Evolutionary conservation across 495 filamentous ascomycete genomes (phyloP).

Genomic region (Hypoxylon lenormandii): DNA sequence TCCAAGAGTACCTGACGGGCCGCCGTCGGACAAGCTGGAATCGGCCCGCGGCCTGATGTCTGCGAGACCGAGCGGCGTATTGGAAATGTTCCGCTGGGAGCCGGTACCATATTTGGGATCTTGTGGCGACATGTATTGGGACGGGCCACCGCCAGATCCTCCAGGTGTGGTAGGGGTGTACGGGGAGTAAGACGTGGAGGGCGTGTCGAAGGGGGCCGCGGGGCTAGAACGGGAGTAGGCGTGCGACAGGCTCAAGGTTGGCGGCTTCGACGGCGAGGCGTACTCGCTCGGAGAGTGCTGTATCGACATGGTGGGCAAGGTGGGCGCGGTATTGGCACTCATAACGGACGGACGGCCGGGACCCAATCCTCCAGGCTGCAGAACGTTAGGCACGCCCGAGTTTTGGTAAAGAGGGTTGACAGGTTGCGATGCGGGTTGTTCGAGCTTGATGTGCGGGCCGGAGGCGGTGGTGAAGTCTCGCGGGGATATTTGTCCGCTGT

Average conservation of each 20-base stretch:
- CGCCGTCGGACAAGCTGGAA: conserved; percentile 76
- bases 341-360: conserved; percentile 72
- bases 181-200: conserved; percentile 75
- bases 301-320: conserved; percentile 72
- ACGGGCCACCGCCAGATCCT: conserved; percentile 57
- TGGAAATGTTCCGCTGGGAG: conserved; percentile 76
- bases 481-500: conserved; percentile 60
- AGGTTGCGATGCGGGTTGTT: conserved; percentile 62
- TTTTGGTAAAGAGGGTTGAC: conserved; percentile 69
- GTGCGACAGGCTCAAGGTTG: conserved; percentile 70
- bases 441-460: conserved; percentile 73
- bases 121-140: conserved; percentile 75
- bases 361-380: conserved; percentile 70
- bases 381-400: conserved; percentile 72
- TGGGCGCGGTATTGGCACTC: conserved; percentile 77
- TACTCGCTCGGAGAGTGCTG: conserved; percentile 72
- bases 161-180: conserved; percentile 75
- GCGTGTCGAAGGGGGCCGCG: conserved; percentile 68
- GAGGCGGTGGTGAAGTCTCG: conserved; percentile 61
- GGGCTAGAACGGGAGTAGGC: conserved; percentile 87
- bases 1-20: conserved; percentile 64
- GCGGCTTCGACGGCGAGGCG: conserved; percentile 73
- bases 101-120: conserved; percentile 73
- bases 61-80: conserved; percentile 88
- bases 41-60: conserved; percentile 87